Evolutionary conservation across 108 stramenopile genomes (phyloP), one percentile per base, ranked within the genome.

Genomic region (Hondaea fermentalgiana): DNA sequence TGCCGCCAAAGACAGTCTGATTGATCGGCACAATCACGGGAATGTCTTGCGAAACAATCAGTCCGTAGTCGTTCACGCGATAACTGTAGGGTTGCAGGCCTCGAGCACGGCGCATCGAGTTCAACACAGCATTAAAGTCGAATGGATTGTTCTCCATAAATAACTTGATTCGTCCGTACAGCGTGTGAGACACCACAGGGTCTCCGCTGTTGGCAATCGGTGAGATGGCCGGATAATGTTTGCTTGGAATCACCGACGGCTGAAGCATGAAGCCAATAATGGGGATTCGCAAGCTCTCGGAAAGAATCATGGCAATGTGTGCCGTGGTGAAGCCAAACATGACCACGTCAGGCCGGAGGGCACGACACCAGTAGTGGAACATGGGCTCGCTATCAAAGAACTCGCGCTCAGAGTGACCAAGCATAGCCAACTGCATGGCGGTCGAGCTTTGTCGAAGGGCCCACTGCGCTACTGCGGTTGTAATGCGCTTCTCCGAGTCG

Each of bases 321-420:
- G 87, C 59, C 2, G 59, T 88, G 16, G 87, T 88, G n/a, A 88
- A 88, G 58, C 87, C 87, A 35, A 83, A 83, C 19, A 83, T 43
- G 23, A 83, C 49, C n/a, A 83, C 76, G 23, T 83, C 76, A 21
- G 76, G 76, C 76, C 51, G 45, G 8, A 47, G 76, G 16, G 76
- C 19, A 12, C 76, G 76, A 45, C 76, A 83, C 76, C 76, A 83
- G 51, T 83, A 83, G 76, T 83, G 51, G 3, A 53, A 83, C 51
- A 83, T 53, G 44, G 76, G 76, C 51, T 83, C 76, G 76, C 76
- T 83, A 35, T 83, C 76, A 53, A 83, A 83, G 76, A 83, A 83
- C 51, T 83, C 76, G n/a, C 76, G 76, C 51, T 83, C 76, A 6
- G 49, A 53, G 3, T 53, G 76, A 16, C 76, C 76, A 43, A 83